Conservation (phyloP, 2,329 filamentous ascomycete genomes). For the Allantophomopsis lycopodina region DNA sequence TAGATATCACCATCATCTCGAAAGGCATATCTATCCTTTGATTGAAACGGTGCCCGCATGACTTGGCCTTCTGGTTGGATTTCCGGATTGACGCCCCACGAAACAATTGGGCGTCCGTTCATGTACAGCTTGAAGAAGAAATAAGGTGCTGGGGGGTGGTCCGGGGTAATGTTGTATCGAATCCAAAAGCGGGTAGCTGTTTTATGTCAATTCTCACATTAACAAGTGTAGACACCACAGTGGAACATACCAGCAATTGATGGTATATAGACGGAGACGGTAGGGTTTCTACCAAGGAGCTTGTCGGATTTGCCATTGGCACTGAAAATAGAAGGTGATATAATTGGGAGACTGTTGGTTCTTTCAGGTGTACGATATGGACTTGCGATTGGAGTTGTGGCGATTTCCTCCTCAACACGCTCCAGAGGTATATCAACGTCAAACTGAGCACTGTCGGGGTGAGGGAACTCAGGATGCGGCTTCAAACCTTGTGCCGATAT, state of each 20-base stretch:
- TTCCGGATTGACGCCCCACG: conserved; percentile 34
- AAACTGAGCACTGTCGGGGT: conserved; percentile 34
- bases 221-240: not conserved
- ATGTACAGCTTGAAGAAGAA: conserved; percentile 41
- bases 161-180: conserved; percentile 27
- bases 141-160: conserved; percentile 21
- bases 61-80: conserved; percentile 23
- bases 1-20: conserved; percentile 20
- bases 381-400: conserved; percentile 1
- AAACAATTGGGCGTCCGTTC: conserved; percentile 36
- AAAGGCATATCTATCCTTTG: conserved; percentile 26
- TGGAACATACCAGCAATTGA: conserved; percentile 32
- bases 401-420: conserved; percentile 4
- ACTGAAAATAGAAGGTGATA: no score
- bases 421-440: conserved; percentile 2
- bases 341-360: no score
- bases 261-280: conserved; percentile 40
- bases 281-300: conserved; percentile 21
- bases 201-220: not conserved
- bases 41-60: conserved; percentile 33
- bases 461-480: conserved; percentile 36
- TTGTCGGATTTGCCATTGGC: conserved; percentile 11
- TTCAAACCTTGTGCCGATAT: conserved; percentile 14
- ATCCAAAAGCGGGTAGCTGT: conserved; percentile 38
- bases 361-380: conserved; percentile 5